Percentiles rank a stretch among this genome's conserved stretches.
phyloP scores from a whole-genome alignment of 768 basidiomycete genomes.

The Amanita polypyramis region DNA sequence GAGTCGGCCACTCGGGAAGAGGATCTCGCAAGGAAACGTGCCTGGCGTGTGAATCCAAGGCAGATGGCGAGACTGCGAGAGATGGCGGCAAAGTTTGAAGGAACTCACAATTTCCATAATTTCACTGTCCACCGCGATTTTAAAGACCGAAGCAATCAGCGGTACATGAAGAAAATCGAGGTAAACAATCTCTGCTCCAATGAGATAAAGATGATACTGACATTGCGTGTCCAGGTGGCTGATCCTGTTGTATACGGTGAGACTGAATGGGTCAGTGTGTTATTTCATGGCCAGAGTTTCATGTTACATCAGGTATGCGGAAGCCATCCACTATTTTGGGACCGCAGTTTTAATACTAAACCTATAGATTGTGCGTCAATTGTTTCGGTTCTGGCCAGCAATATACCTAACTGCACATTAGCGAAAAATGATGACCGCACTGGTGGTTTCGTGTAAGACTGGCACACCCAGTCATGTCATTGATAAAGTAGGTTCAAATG shows the following conservation, averaged over 20 bases:
- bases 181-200: background rate
- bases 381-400: slow-evolving; percentile 3
- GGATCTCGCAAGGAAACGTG: slow-evolving; percentile 56
- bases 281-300: slow-evolving; percentile 95
- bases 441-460: slow-evolving; percentile 74
- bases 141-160: slow-evolving; percentile 67
- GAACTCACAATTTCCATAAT: slow-evolving; percentile 96
- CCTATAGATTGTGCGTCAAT: slow-evolving; percentile 37
- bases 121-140: slow-evolving; percentile 88
- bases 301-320: slow-evolving; percentile 90
- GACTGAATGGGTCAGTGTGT: slow-evolving; percentile 90
- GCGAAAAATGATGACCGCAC: slow-evolving; percentile 94
- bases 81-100: slow-evolving; percentile 58
- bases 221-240: slow-evolving; percentile 36
- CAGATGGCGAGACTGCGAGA: slow-evolving; percentile 47
- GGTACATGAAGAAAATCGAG: slow-evolving; percentile 76
- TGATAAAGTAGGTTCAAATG: slow-evolving; percentile 39
- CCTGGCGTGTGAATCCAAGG: slow-evolving; percentile 52
- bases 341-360: background rate
- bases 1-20: slow-evolving; percentile 36
- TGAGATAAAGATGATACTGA: background rate
- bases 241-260: slow-evolving; percentile 86
- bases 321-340: background rate
- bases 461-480: slow-evolving; percentile 66
- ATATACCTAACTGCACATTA: slow-evolving; percentile 22